phyloP scores from a whole-genome alignment of 2,329 filamentous ascomycete genomes.

The Clonostachys byssicola region DNA sequence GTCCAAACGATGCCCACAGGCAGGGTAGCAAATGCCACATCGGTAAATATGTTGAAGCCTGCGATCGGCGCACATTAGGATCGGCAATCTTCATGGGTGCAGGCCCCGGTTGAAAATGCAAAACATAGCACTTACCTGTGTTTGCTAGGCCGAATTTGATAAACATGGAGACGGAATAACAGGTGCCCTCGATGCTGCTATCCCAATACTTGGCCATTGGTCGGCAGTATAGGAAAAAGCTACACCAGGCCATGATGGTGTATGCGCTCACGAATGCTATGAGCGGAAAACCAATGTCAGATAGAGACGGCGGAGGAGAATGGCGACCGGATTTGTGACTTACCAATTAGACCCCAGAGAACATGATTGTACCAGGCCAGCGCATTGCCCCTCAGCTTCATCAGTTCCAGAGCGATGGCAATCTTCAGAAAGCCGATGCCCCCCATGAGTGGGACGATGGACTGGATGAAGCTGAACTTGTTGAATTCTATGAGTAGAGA shows the following conservation, averaged over 20 bases:
- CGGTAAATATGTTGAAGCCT: constrained; percentile 35
- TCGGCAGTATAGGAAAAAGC: constrained; percentile 3
- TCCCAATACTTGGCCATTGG: constrained; percentile 2
- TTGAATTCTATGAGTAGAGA: constrained; percentile 25
- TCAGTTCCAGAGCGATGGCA: constrained; percentile 13
- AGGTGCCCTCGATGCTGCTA: constrained; percentile 1
- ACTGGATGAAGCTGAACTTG: constrained; percentile 38
- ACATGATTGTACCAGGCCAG: constrained; percentile 14
- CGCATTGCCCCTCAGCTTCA: constrained; percentile 9
- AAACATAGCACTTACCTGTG: not conserved
- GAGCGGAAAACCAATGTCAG: not conserved
- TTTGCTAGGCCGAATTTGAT: constrained; percentile 1
- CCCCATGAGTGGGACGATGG: constrained; percentile 31
- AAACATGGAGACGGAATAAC: not conserved
- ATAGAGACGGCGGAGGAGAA: no score
- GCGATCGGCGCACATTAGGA: not conserved
- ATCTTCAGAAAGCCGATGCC: constrained; percentile 11
- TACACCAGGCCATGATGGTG: not conserved
- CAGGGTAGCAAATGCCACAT: constrained; percentile 33
- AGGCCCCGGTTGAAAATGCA: no score
- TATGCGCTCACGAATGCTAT: not conserved
- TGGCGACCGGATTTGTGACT: not conserved
- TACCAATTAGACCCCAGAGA: constrained; percentile 9
- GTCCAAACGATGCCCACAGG: constrained; percentile 34
- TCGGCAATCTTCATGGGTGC: not conserved